Conservation (phyloP, 1,284 basidiomycete genomes). For the Meira nashicola region DNA sequence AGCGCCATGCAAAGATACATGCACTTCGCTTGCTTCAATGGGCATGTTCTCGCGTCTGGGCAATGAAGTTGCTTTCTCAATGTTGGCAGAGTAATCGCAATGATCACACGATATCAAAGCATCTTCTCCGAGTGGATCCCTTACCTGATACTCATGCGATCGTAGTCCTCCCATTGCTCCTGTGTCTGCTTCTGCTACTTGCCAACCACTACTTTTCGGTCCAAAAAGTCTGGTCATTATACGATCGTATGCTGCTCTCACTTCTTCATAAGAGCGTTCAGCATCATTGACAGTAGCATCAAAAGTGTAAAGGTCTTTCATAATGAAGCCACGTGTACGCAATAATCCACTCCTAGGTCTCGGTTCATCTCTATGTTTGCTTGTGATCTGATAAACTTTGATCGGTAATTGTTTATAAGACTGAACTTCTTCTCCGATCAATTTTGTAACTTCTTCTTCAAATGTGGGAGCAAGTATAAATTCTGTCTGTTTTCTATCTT, state of each 20-base stretch:
- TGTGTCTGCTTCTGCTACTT: slow-evolving; percentile 51
- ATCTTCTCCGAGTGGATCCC: slow-evolving; percentile 52
- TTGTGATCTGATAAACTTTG: slow-evolving; percentile 50
- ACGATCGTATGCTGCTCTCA: slow-evolving; percentile 41
- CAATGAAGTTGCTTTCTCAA: slow-evolving; percentile 44
- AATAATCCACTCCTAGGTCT: slow-evolving; percentile 52
- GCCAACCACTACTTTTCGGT: slow-evolving; percentile 20
- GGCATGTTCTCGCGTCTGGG: slow-evolving; percentile 18
- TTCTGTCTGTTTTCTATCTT: slow-evolving; percentile 44
- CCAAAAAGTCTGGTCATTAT: slow-evolving; percentile 33
- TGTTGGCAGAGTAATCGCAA: slow-evolving; percentile 51
- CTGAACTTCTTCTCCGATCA: slow-evolving; percentile 45
- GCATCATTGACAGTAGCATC: slow-evolving; percentile 28
- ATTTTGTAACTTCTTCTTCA: slow-evolving; percentile 53
- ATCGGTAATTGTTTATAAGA: slow-evolving; percentile 46
- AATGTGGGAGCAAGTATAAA: slow-evolving; percentile 53
- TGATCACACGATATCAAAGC: slow-evolving; percentile 44
- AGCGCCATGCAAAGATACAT: slow-evolving; percentile 28
- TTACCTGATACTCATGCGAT: slow-evolving; percentile 53
- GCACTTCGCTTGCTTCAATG: slow-evolving; percentile 18
- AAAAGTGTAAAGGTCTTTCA: slow-evolving; percentile 55
- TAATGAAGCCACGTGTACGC: slow-evolving; percentile 52
- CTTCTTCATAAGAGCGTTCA: slow-evolving; percentile 41
- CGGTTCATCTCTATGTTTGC: slow-evolving; percentile 54
- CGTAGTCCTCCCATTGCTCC: slow-evolving; percentile 53